Conservation (phyloP, 257 asterid genomes). For the Fraxinus cuspidata region DNA sequence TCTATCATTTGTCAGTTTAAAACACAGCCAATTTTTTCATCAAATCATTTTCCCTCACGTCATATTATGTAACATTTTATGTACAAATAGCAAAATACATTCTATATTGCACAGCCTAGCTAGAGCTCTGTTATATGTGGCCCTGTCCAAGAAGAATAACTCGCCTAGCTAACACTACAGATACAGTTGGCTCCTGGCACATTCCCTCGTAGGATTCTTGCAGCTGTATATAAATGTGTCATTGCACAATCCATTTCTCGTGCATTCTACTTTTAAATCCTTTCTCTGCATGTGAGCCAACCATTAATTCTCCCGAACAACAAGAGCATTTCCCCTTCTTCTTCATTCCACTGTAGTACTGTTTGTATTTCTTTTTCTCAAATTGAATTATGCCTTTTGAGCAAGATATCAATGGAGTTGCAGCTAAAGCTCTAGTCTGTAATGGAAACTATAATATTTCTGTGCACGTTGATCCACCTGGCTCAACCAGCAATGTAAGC, state of each 20-base stretch:
- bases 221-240: slow-evolving; percentile 28
- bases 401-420: slow-evolving; percentile 47
- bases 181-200: too few species aligned
- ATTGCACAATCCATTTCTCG: slow-evolving; percentile 46
- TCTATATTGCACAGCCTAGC: too few species aligned
- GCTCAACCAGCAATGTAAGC: slow-evolving; percentile 43
- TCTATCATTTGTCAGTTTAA: too few species aligned
- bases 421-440: slow-evolving; percentile 28
- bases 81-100: too few species aligned
- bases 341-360: neutral
- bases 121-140: too few species aligned
- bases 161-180: too few species aligned
- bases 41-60: too few species aligned
- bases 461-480: slow-evolving; percentile 45
- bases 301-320: neutral
- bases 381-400: slow-evolving; percentile 70
- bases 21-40: too few species aligned
- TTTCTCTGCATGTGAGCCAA: slow-evolving; percentile 42
- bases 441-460: slow-evolving; percentile 34
- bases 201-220: slow-evolving; percentile 1
- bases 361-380: neutral
- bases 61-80: too few species aligned
- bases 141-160: too few species aligned
- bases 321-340: slow-evolving; percentile 1
- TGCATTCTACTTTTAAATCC: slow-evolving; percentile 42